Evolutionary conservation across 805 yeast genomes (phyloP).

Genomic region (Pichia phayaonensis): DNA sequence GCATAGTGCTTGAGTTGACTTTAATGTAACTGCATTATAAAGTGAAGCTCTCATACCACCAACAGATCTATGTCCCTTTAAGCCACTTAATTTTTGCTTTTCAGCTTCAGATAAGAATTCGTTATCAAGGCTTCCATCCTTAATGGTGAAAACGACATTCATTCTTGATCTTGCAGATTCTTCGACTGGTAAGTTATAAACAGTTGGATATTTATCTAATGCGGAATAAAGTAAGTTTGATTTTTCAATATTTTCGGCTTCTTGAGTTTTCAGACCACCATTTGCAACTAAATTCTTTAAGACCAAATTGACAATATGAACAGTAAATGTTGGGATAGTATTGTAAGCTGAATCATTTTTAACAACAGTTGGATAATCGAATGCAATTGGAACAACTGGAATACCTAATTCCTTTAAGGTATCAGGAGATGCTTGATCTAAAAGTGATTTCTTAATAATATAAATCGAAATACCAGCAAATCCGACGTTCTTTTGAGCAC

Average conservation of each 20-base stretch:
- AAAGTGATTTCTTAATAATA: constrained; percentile 74
- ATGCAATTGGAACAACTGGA: constrained; percentile 85
- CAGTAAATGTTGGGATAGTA: constrained; percentile 90
- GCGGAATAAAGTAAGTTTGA: constrained; percentile 56
- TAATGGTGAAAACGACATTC: constrained; percentile 87
- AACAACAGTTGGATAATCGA: constrained; percentile 80
- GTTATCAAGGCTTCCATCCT: constrained; percentile 50
- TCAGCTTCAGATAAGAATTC: constrained; percentile 63
- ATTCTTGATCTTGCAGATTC: constrained; percentile 66
- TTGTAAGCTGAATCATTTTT: constrained; percentile 89
- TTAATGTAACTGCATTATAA: constrained; percentile 74
- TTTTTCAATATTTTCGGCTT: constrained; percentile 50
- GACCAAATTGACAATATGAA: constrained; percentile 78
- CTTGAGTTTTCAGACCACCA: constrained; percentile 71
- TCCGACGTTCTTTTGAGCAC: constrained; percentile 98
- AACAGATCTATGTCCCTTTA: constrained; percentile 94
- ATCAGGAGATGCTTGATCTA: constrained; percentile 59
- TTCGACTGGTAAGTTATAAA: constrained; percentile 63
- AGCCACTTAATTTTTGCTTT: constrained; percentile 57
- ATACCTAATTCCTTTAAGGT: constrained; percentile 50
- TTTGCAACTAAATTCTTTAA: constrained; percentile 48
- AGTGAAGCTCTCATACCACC: constrained; percentile 95
- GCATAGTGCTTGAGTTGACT: constrained; percentile 50
- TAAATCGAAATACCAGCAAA: constrained; percentile 91
- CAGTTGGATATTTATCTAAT: constrained; percentile 56